A percentile compares a stretch with the other conserved stretches of the same genome.
phyloP scores from a whole-genome alignment of 208 protist species.

The Leishmania martiniquensis region DNA sequence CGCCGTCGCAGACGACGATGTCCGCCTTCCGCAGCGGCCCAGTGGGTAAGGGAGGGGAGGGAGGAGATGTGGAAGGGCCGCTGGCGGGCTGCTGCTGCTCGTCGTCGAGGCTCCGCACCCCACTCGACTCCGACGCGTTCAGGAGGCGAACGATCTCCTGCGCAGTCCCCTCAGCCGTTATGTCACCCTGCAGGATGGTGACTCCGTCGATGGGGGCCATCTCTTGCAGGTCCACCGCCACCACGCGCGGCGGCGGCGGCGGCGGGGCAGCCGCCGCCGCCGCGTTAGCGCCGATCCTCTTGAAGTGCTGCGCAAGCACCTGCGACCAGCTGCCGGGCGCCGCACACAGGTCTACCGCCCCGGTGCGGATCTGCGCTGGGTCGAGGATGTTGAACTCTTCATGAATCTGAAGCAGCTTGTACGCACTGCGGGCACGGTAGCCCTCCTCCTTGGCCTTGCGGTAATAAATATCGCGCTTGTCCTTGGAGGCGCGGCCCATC shows the following conservation, averaged over 20 bases:
- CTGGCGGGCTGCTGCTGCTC: background rate
- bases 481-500: conserved; percentile 95
- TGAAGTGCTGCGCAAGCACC: conserved; percentile 81
- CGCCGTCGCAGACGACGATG: conserved; percentile 99
- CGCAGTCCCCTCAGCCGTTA: conserved; percentile 84
- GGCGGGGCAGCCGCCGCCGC: background rate
- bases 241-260: conserved; percentile 33
- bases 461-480: conserved; percentile 99
- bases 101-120: background rate
- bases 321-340: conserved; percentile 97
- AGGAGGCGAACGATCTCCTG: conserved; percentile 93
- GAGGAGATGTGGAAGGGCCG: background rate
- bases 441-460: conserved; percentile 99
- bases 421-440: conserved; percentile 98
- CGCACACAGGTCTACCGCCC: conserved; percentile 99
- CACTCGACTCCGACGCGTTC: conserved; percentile 44
- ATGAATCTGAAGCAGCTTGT: conserved; percentile 99
- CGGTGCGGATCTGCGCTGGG: conserved; percentile 71
- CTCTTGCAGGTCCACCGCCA: conserved; percentile 99
- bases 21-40: conserved; percentile 83
- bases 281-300: background rate
- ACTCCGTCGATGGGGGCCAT: conserved; percentile 99
- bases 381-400: conserved; percentile 97
- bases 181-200: conserved; percentile 86
- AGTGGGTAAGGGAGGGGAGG: background rate